Evolutionary conservation across 768 basidiomycete species (phyloP), one percentile per base, ranked within the genome.

Genomic region (Auriscalpium orientale): DNA sequence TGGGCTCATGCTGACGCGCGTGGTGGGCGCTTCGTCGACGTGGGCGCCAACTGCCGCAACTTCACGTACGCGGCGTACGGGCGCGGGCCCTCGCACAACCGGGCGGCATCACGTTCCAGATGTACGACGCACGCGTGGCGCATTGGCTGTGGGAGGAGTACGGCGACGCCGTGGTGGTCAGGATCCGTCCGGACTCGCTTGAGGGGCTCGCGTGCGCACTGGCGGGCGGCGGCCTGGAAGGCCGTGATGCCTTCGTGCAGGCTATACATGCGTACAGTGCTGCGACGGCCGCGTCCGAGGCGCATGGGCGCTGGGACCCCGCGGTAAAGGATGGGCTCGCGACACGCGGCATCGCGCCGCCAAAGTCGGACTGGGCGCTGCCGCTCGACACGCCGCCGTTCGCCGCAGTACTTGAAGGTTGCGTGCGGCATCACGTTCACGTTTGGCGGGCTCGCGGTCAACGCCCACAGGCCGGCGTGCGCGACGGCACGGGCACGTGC

Each of bases 1-100:
- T 10, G 85, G 85, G 1, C 74, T 88, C 57, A 87, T 85, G 85
- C 67, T 85, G 22, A 86, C 62, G 63, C 73, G 0, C 58, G 67
- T 1, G 86, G 86, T 4, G 59, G 67, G 51, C 75, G 85, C 15
- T 88, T 87, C 60, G 84, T 86, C 38, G 84, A 88, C 58, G 86
- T 87, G 67, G 85, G 85, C 40, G 79, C 78, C 49, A 84, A 88
- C 68, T 86, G 80, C 64, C 76, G 86, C 47, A 87, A 85, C 65
- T 87, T 81, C 61, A 87, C 85, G 1, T 87, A 88, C 62, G 84
- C 86, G 18, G 81, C 79, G 66, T 86, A 82, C 59, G 85, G 84
- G 10, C 73, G 73, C 28, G 80, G 77, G 51, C 82, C 48, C 72
- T 86, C 51, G 59, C 65, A 21, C 83, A 87, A 62, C 81, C 81